Percentiles rank a stretch among this genome's conserved stretches.
Evolutionary conservation across 768 basidiomycete genomes (phyloP).

Genomic region (Suillus tomentosus): DNA sequence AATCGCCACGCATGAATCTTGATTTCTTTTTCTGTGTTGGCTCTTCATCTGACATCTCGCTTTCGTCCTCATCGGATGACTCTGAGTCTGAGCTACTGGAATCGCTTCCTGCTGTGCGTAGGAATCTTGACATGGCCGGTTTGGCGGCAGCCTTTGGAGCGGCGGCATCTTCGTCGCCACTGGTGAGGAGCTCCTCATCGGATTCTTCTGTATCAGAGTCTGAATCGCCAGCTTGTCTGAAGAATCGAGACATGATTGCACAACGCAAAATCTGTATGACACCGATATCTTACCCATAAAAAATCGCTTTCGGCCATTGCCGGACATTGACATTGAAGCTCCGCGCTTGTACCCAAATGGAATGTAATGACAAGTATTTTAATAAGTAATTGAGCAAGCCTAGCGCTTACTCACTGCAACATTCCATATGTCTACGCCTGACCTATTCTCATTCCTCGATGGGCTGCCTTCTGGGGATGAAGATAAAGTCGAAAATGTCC

Average conservation of each 20-base stretch:
- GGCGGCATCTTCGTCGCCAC: conserved; percentile 64
- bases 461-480: conserved; percentile 26
- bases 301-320: conserved; percentile 3
- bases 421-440: conserved; percentile 17
- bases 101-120: conserved; percentile 63
- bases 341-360: background rate
- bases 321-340: background rate
- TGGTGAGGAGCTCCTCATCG: conserved; percentile 75
- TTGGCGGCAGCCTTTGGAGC: conserved; percentile 50
- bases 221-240: conserved; percentile 82
- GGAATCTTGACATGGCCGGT: conserved; percentile 70
- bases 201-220: conserved; percentile 74
- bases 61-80: conserved; percentile 56
- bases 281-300: background rate
- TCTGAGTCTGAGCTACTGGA: conserved; percentile 58
- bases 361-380: too few species aligned
- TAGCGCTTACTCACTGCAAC: background rate
- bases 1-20: conserved; percentile 46
- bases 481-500: conserved; percentile 23
- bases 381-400: background rate
- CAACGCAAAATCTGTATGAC: background rate
- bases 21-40: conserved; percentile 42
- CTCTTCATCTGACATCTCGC: conserved; percentile 42
- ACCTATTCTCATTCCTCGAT: conserved; percentile 35
- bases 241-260: conserved; percentile 79